Evolutionary conservation across 1,139 yeast genomes (phyloP).

Genomic region (Hyphopichia buzzinii): DNA sequence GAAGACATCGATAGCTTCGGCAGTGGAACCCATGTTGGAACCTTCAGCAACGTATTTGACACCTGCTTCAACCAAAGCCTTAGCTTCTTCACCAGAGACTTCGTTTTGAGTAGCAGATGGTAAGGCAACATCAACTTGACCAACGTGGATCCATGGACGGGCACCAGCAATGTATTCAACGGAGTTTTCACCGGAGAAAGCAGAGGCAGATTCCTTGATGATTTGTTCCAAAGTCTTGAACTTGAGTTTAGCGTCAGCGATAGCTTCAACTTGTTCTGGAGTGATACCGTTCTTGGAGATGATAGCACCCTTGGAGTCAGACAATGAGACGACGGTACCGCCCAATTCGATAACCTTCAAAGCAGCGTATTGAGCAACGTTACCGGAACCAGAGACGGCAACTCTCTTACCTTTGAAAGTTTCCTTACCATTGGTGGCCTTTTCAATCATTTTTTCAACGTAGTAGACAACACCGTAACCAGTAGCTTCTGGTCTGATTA

Average conservation of each 20-base stretch:
- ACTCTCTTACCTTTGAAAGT: slow-evolving; percentile 89
- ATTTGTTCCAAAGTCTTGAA: slow-evolving; percentile 78
- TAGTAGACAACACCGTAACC: slow-evolving; percentile 97
- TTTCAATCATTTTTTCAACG: slow-evolving; percentile 96
- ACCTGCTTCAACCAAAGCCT: slow-evolving; percentile 89
- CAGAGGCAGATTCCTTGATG: slow-evolving; percentile 51
- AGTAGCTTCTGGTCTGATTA: slow-evolving; percentile 98
- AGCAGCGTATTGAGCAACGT: slow-evolving; percentile 99
- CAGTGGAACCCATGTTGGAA: slow-evolving; percentile 98
- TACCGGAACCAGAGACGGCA: slow-evolving; percentile 96
- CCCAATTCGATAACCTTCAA: slow-evolving; percentile 96
- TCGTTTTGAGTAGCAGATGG: slow-evolving; percentile 99
- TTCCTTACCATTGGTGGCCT: slow-evolving; percentile 86
- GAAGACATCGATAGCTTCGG: slow-evolving; percentile 92
- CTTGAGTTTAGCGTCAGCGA: slow-evolving; percentile 77
- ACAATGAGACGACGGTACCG: slow-evolving; percentile 87
- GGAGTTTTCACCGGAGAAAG: slow-evolving; percentile 51
- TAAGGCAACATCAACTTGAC: slow-evolving; percentile 90
- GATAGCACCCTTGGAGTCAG: slow-evolving; percentile 92
- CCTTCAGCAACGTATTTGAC: slow-evolving; percentile 96
- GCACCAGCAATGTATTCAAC: slow-evolving; percentile 87
- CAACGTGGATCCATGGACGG: slow-evolving; percentile 94
- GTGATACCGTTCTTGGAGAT: slow-evolving; percentile 79
- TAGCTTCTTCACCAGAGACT: slow-evolving; percentile 95
- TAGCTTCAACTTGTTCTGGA: slow-evolving; percentile 70